Evolutionary conservation across 305 asterid species (phyloP).

Genomic region (Solanum chacoense): DNA sequence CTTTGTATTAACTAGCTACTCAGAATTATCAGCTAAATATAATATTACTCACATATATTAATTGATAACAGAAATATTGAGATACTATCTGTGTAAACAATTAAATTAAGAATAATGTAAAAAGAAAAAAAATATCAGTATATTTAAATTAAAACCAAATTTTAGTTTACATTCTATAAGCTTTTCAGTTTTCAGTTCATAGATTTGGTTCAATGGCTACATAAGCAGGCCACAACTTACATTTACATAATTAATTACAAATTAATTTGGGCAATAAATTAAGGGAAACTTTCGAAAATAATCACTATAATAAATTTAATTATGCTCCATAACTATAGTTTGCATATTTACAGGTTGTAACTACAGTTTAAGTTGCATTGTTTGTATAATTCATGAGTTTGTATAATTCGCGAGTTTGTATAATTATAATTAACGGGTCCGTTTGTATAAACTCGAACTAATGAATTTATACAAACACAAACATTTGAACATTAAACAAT

Average conservation of each 20-base stretch:
- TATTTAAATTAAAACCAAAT: not conserved
- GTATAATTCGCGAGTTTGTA: too few species aligned
- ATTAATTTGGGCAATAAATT: not conserved
- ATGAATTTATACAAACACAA: too few species aligned
- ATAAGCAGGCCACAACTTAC: not conserved
- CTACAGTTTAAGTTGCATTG: too few species aligned
- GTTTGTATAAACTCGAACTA: too few species aligned
- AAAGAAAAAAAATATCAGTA: not conserved
- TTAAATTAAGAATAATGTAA: not conserved
- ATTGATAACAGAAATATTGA: not conserved
- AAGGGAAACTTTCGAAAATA: too few species aligned
- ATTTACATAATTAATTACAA: not conserved
- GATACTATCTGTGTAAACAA: not conserved
- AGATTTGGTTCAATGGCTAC: not conserved
- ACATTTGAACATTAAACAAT: too few species aligned
- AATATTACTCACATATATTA: not conserved
- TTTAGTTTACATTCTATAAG: not conserved
- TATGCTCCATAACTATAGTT: too few species aligned
- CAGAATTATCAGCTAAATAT: not conserved
- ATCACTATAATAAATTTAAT: too few species aligned
- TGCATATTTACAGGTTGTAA: too few species aligned
- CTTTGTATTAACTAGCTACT: not conserved
- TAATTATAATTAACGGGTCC: too few species aligned
- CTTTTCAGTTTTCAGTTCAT: not conserved
- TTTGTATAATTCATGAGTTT: too few species aligned